phyloP scores from a whole-genome alignment of 225 moss, liverwort and hornwort genomes.

The Marchantia polymorpha region DNA sequence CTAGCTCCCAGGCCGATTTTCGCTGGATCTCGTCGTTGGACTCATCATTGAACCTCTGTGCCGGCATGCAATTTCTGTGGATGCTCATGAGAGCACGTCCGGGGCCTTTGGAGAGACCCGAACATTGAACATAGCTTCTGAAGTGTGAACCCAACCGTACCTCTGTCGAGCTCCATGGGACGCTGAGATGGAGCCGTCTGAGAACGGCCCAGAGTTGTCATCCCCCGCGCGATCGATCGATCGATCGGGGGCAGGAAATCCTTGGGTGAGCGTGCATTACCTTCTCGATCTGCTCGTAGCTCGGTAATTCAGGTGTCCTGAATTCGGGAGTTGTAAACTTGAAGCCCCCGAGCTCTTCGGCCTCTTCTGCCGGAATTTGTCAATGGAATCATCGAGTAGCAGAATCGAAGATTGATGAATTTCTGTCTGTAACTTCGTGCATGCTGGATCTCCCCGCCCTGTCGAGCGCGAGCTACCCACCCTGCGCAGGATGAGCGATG shows the following conservation, averaged over 20 bases:
- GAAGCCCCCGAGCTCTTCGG: slow-evolving; percentile 11
- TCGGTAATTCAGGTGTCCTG: slow-evolving; percentile 2
- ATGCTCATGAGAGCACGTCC: not conserved
- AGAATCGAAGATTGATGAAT: not conserved
- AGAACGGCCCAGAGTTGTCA: not conserved
- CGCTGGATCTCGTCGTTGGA: slow-evolving; percentile 8
- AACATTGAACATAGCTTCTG: slow-evolving; percentile 10
- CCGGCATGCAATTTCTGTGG: not conserved
- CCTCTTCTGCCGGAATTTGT: not conserved
- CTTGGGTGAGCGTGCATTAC: not conserved
- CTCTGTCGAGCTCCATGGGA: slow-evolving; percentile 8
- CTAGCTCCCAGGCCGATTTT: slow-evolving; percentile 14
- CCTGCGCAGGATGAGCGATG: not conserved
- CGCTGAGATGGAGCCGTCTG: not conserved
- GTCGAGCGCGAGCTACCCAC: too few relatives aligned
- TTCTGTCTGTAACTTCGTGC: not conserved
- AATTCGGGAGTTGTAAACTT: slow-evolving; percentile 11
- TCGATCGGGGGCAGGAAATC: not conserved
- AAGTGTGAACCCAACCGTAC: slow-evolving; percentile 18
- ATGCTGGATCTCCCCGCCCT: too few relatives aligned
- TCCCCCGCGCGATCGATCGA: not conserved
- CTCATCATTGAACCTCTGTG: slow-evolving; percentile 17
- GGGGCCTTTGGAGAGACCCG: not conserved
- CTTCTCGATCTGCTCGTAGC: not conserved
- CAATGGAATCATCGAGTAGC: not conserved